phyloP scores from a whole-genome alignment of 768 basidiomycete genomes.

The Termitomyces sp. region DNA sequence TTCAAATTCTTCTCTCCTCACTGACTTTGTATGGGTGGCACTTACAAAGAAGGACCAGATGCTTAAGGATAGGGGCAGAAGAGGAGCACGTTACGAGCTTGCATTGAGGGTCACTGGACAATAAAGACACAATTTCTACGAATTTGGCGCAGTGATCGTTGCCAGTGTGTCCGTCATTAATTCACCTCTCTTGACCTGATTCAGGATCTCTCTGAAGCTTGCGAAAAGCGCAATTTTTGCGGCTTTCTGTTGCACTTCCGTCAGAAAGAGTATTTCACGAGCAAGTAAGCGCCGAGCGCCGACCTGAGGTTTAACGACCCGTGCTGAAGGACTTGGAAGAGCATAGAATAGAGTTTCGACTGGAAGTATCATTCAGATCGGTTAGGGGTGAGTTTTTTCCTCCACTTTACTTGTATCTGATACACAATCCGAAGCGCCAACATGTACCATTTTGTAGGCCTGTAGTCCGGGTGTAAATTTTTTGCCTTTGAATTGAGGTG shows the following conservation, averaged over 20 bases:
- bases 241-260: constrained; percentile 5
- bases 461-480: constrained; percentile 36
- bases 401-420: constrained; percentile 1
- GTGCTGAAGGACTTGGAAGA: constrained; percentile 73
- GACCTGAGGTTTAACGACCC: constrained; percentile 72
- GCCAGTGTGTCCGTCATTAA: constrained; percentile 8
- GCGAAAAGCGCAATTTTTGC: constrained; percentile 13
- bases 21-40: no score
- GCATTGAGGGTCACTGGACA: no score
- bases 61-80: not conserved
- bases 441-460: constrained; percentile 47
- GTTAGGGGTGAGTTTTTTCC: not conserved
- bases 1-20: no score
- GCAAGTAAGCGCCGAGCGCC: constrained; percentile 8
- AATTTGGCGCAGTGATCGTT: not conserved
- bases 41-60: not conserved
- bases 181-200: constrained; percentile 10
- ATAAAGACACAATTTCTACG: not conserved
- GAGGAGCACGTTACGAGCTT: not conserved
- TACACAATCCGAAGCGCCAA: constrained; percentile 16
- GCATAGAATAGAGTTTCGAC: constrained; percentile 71
- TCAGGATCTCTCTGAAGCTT: constrained; percentile 4
- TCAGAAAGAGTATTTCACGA: not conserved
- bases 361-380: not conserved
- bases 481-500: constrained; percentile 1